Base-by-base conservation (phyloP, 1,139 yeast species). In the Diutina rugosa region DNA sequence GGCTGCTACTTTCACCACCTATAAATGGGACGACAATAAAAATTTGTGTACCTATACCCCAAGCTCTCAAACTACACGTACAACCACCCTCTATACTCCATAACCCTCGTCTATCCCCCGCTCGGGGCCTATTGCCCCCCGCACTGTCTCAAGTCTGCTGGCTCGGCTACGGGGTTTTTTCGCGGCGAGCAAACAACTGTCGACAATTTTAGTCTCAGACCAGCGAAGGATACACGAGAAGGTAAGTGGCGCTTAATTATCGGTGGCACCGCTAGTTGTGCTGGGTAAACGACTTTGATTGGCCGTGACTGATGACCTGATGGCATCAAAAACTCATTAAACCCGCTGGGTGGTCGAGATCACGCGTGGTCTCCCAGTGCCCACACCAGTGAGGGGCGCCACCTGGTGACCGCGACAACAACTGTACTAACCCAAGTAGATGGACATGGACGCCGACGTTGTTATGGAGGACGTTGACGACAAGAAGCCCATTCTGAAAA, bases 391-490 rank as follows among this genome's bases (percentile, higher is more conserved):
- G 3, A 9, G 9, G 16, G 16, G 45, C n/a, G 16, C 45, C 16
- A 14, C 45, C 16, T 41, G 16, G 16, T 7, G 14, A 6, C 46
- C 5, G n/a, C 9, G 21, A 44, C 8, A 44, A n/a, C 12, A 44
- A 44, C 18, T 3, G 26, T 21, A 16, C 46, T n/a, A 44, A 44
- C 21, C 30, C 21, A 7, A 10, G 12, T 21, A 51, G 49, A 83
- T 83, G 87, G 87, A 82, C 62, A 74, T 81, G 68, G 87, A 83
- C 67, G 78, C 82, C 58, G 88, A 83, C 67, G 86, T 82, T 56
- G 85, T 85, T 58, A 83, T 83, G 87, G 87, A 82, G 69, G 87
- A 82, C 66, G 87, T 82, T 58, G 73, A 77, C 60, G 85, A 80
- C 62, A 82, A 58, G 58, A 60, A 41, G 57, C 56, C 54, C 58